Percentiles rank a stretch among this genome's conserved stretches.
Evolutionary conservation across 2,329 filamentous ascomycete species (phyloP).

Genomic region (Penicillium sp.): DNA sequence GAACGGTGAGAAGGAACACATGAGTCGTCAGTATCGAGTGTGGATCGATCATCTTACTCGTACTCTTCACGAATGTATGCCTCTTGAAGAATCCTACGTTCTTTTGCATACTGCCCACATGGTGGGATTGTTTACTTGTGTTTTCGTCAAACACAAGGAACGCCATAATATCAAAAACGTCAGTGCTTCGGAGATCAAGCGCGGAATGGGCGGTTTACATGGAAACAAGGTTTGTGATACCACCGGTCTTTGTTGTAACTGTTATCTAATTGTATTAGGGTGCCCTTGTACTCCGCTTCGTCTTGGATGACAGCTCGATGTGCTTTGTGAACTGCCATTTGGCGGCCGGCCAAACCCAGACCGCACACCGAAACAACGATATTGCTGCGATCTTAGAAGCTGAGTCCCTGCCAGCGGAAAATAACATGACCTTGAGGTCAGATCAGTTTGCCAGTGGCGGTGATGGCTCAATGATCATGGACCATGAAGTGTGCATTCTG

Average conservation of each 20-base stretch:
- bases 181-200: constrained; percentile 80
- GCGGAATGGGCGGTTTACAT: constrained; percentile 90
- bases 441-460: constrained; percentile 88
- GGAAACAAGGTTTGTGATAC: constrained; percentile 71
- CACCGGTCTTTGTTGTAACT: not conserved
- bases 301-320: constrained; percentile 87
- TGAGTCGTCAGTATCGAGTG: constrained; percentile 95
- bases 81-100: constrained; percentile 72
- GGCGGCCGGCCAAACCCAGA: constrained; percentile 88
- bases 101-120: constrained; percentile 85
- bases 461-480: constrained; percentile 89
- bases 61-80: constrained; percentile 79
- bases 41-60: constrained; percentile 89
- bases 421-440: constrained; percentile 63
- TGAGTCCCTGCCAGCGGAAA: constrained; percentile 68
- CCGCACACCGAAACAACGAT: constrained; percentile 87
- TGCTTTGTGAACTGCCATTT: constrained; percentile 98
- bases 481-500: constrained; percentile 94
- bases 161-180: constrained; percentile 74
- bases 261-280: constrained; percentile 51
- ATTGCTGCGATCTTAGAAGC: constrained; percentile 85
- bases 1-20: constrained; percentile 72
- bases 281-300: constrained; percentile 85
- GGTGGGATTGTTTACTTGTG: constrained; percentile 91
- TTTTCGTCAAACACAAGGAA: constrained; percentile 83